Evolutionary conservation across 805 yeast genomes (phyloP).

Genomic region (Metschnikowia reukaufii): DNA sequence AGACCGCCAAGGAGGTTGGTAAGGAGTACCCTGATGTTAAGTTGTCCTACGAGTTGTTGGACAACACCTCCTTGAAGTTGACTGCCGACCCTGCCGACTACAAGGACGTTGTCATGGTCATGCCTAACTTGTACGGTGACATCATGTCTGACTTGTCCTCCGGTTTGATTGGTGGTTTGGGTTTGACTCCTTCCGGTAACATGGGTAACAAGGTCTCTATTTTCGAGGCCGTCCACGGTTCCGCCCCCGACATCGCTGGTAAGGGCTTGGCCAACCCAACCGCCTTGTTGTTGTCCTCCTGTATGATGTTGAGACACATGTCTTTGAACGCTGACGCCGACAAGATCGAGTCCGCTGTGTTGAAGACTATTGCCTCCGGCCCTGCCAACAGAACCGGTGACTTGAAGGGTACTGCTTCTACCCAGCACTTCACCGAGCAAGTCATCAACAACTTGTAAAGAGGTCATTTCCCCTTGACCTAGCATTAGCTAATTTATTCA

Average conservation of each 20-base stretch:
- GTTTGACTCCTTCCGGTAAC: constrained; percentile 98
- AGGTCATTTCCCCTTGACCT: background rate
- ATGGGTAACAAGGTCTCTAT: constrained; percentile 98
- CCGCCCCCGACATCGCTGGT: constrained; percentile 99
- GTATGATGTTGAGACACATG: constrained; percentile 99
- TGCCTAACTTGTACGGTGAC: constrained; percentile 99
- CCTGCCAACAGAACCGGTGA: constrained; percentile 96
- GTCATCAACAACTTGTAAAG: constrained; percentile 73
- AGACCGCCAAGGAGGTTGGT: constrained; percentile 85
- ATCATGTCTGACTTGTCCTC: constrained; percentile 97
- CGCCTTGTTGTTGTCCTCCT: constrained; percentile 90
- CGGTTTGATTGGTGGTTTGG: constrained; percentile 97
- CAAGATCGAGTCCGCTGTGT: constrained; percentile 84
- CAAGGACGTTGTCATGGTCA: constrained; percentile 89
- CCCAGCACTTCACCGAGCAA: constrained; percentile 86
- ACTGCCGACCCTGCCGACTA: constrained; percentile 87
- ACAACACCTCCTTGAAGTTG: constrained; percentile 89
- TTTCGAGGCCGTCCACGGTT: constrained; percentile 99
- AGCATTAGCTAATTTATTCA: constrained; percentile 15
- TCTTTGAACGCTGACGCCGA: constrained; percentile 78
- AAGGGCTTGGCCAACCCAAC: constrained; percentile 99
- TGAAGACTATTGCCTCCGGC: constrained; percentile 90
- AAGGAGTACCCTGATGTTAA: constrained; percentile 90
- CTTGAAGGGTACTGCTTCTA: constrained; percentile 88
- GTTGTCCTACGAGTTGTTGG: constrained; percentile 84